phyloP scores from a whole-genome alignment of 2,329 filamentous ascomycete species.

The Trichophyton mentagrophytes region DNA sequence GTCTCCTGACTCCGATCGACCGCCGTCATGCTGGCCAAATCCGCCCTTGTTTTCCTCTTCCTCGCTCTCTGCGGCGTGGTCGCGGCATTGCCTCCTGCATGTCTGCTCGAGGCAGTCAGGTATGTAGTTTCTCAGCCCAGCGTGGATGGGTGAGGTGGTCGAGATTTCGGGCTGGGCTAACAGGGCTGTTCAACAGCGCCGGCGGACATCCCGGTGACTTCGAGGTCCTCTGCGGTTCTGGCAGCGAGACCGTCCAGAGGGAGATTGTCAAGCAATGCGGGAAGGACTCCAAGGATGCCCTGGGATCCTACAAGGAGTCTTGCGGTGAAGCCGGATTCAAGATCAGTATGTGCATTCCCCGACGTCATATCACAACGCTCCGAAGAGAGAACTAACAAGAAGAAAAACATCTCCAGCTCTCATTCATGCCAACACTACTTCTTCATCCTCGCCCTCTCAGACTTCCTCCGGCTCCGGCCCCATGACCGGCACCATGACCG shows the following conservation, averaged over 20 bases:
- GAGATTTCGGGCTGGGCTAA: slow-evolving; percentile 13
- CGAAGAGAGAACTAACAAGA: background rate
- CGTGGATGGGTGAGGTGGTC: background rate
- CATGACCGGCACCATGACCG: slow-evolving; percentile 17
- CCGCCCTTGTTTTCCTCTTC: slow-evolving; percentile 31
- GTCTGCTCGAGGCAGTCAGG: slow-evolving; percentile 41
- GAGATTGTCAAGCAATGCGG: slow-evolving; percentile 27
- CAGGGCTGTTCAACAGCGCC: slow-evolving; percentile 16
- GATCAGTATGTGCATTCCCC: slow-evolving; percentile 26
- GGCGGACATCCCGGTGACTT: slow-evolving; percentile 28
- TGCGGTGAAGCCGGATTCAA: slow-evolving; percentile 30
- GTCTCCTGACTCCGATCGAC: background rate
- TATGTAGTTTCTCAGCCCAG: slow-evolving; percentile 19
- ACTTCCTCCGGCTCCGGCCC: slow-evolving; percentile 9
- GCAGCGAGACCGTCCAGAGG: slow-evolving; percentile 25
- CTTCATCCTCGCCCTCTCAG: background rate
- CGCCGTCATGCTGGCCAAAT: slow-evolving; percentile 35
- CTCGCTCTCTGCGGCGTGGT: slow-evolving; percentile 33
- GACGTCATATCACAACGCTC: background rate
- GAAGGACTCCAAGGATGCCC: slow-evolving; percentile 21
- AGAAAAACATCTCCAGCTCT: background rate
- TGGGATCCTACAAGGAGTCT: slow-evolving; percentile 28
- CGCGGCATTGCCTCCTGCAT: slow-evolving; percentile 37
- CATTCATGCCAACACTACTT: background rate
- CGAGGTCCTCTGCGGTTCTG: slow-evolving; percentile 27